Base-by-base conservation (phyloP, 2,329 filamentous ascomycete genomes). In the Aspergillus hortae region DNA sequence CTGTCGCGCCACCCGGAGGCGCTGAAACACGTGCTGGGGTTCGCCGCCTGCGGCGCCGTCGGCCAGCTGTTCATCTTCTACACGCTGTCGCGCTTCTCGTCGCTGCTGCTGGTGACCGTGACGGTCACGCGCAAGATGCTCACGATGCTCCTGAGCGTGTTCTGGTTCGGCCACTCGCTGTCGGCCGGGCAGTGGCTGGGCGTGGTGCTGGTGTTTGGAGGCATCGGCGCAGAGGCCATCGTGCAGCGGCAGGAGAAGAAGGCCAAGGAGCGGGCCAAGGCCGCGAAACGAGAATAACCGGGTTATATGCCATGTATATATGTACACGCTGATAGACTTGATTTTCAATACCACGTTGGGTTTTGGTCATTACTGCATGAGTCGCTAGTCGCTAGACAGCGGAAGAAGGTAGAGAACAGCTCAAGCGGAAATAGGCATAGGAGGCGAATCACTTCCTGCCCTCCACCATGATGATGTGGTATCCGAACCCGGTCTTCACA, bases 81-180 rank as follows among this genome's bases (percentile, higher is more conserved):
- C 74, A 97, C 94, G 0, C 82, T 99, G 5, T 88, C 91, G 12
- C 90, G 89, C 46, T 99, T 97, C 75, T 94, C 89, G 9, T 94
- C 88, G 9, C 82, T 99, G 45, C 81, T 97, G 47, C 84, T 99
- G 46, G 92, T 97, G 41, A 97, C 94, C 4, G 92, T 99, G 2
- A 99, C 91, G 2, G 94, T 99, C 43, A 99, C 94, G 43, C 83
- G 94, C 67, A 99, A 99, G 78, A 99, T 99, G 94, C 83, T 97
- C 70, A 97, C 92, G 60, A 99, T 99, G 94, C 90, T 97, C 54
- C 80, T 97, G 47, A 96, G 90, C 49, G 94, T 99, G 25, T 78
- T 97, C 55, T 91, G 90, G 75, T 99, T 97, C 69, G 94, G 94
- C 25, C 94, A 99, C 72, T 83, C 82, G 57, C 80, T 99, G 45